A percentile compares a stretch with the other conserved stretches of the same genome.
These are phyloP conservation scores for Pleurostoma richardsiae DNA, from an alignment of 2,329 filamentous ascomycete genomes.

Conservation along the genomic window DNA sequence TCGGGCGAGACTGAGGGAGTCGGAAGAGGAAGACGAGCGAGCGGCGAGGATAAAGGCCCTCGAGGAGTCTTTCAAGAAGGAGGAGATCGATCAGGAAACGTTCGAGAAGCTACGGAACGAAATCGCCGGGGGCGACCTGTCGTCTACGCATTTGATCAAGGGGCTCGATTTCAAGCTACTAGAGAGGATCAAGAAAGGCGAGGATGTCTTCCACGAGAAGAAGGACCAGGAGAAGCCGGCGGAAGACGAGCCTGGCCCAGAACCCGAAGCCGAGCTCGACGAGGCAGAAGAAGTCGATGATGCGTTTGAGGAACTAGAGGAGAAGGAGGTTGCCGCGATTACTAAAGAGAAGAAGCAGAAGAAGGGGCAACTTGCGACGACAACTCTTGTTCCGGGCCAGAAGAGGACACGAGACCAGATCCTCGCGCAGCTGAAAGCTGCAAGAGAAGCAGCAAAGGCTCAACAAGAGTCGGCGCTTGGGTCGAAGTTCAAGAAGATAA, in stretches of 20 bases:
- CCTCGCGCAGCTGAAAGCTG: conserved; percentile 60
- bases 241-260: conserved; percentile 38
- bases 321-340: conserved; percentile 47
- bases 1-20: conserved; percentile 57
- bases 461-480: conserved; percentile 47
- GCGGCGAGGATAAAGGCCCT: conserved; percentile 69
- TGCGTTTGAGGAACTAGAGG: conserved; percentile 56
- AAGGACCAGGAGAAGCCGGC: conserved; percentile 18
- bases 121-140: conserved; percentile 76
- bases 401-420: conserved; percentile 64
- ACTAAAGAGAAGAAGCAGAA: conserved; percentile 49
- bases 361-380: conserved; percentile 55
- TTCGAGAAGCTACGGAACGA: conserved; percentile 72
- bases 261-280: conserved; percentile 30
- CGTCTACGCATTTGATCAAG: conserved; percentile 83
- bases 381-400: conserved; percentile 46
- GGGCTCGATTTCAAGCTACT: conserved; percentile 83
- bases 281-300: conserved; percentile 64
- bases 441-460: conserved; percentile 54
- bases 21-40: conserved; percentile 46
- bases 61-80: conserved; percentile 76
- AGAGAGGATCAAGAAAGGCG: conserved; percentile 62
- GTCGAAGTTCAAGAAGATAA: conserved; percentile 61
- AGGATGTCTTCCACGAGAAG: conserved; percentile 53
- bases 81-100: conserved; percentile 74